These are phyloP conservation scores for Hypoxylon lienhwacheense DNA, from an alignment of 495 filamentous ascomycete species.

Conservation along the genomic window DNA sequence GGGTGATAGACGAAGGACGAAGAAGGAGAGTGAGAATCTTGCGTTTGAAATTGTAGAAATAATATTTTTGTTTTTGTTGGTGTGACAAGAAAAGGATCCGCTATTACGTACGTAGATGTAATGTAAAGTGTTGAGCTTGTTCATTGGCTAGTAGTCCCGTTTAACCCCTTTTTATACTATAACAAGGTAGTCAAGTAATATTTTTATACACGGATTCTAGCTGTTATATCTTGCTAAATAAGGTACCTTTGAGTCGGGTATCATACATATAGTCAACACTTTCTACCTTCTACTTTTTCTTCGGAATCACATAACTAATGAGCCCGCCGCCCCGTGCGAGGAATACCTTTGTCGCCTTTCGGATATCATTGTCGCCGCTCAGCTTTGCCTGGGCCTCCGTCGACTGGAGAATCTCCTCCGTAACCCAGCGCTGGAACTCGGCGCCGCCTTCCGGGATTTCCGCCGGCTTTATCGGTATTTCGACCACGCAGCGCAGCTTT, in stretches of 20 bases:
- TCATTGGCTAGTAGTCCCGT: conserved; percentile 5
- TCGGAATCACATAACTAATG: conserved; percentile 60
- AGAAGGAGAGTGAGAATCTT: not conserved
- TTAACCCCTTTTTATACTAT: not conserved
- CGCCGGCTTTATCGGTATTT: conserved; percentile 52
- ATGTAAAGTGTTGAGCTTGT: not conserved
- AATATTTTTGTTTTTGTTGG: no score
- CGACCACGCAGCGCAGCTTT: conserved; percentile 64
- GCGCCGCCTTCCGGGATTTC: conserved; percentile 31
- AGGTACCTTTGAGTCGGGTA: conserved; percentile 22
- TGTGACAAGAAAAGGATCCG: not conserved
- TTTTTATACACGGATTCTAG: not conserved
- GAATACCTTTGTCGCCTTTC: conserved; percentile 52
- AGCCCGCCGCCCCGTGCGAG: conserved; percentile 55
- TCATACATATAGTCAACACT: conserved; percentile 15
- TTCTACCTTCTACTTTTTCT: conserved; percentile 23
- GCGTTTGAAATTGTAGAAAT: not conserved
- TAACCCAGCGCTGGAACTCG: conserved; percentile 58
- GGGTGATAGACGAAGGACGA: no score
- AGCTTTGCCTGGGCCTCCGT: conserved; percentile 55
- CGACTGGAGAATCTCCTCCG: conserved; percentile 49
- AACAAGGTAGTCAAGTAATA: no score
- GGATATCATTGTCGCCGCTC: conserved; percentile 40
- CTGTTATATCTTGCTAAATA: conserved; percentile 3
- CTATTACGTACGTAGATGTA: not conserved